A percentile compares a stretch with the other conserved stretches of the same genome.
Evolutionary conservation across 2,329 filamentous ascomycete genomes (phyloP).

Genomic region (Rhinocladiella similis): DNA sequence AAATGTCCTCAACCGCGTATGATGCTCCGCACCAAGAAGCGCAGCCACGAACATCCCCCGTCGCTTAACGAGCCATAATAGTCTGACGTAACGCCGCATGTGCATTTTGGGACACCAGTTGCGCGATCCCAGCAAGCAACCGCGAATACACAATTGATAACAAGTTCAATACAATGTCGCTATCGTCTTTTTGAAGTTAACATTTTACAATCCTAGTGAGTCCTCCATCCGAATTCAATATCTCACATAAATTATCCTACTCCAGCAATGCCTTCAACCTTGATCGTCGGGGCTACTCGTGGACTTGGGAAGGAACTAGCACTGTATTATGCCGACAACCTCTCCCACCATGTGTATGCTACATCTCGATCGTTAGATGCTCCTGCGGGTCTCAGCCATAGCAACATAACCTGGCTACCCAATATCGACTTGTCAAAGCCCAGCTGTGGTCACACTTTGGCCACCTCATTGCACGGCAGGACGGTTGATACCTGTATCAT

Average conservation of each 20-base stretch:
- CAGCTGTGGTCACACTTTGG: constrained; percentile 38
- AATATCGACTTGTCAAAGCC: constrained; percentile 57
- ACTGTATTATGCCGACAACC: constrained; percentile 55
- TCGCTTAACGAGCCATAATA: too few species aligned
- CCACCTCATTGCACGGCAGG: constrained; percentile 35
- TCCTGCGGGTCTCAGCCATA: constrained; percentile 34
- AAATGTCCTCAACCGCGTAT: neutral
- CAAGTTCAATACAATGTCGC: neutral
- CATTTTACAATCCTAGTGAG: neutral
- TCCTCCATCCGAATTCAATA: neutral
- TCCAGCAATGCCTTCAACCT: constrained; percentile 36
- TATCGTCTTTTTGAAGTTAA: neutral
- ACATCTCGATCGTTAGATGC: constrained; percentile 54
- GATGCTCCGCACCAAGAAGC: neutral
- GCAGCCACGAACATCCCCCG: too few species aligned
- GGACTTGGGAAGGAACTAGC: constrained; percentile 65
- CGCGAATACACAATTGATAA: neutral
- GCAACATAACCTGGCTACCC: constrained; percentile 57
- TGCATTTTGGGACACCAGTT: neutral
- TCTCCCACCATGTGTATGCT: constrained; percentile 56
- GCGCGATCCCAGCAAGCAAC: neutral
- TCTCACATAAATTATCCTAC: neutral
- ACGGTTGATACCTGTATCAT: constrained; percentile 58
- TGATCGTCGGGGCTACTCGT: constrained; percentile 68
- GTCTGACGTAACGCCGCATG: neutral